These are phyloP conservation scores for Yamadazyma spencermartinsiae DNA, from an alignment of 1,139 yeast species.

Conservation along the genomic window DNA sequence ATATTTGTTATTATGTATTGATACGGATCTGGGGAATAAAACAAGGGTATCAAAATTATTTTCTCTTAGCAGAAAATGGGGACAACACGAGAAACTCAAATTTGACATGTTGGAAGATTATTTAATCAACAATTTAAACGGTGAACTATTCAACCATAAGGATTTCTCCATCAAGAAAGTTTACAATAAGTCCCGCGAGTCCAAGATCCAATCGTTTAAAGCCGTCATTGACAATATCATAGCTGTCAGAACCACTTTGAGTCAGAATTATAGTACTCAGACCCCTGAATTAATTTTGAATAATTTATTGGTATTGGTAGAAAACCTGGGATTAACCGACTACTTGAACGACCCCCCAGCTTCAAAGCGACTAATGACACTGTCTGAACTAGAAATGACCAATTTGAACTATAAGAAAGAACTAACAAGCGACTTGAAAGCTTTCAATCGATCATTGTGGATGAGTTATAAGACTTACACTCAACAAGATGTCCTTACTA, in stretches of 20 bases:
- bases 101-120: conserved; percentile 19
- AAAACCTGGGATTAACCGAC: conserved; percentile 22
- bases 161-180: conserved; percentile 7
- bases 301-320: conserved; percentile 21
- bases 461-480: conserved; percentile 21
- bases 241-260: conserved; percentile 15
- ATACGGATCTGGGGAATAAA: conserved; percentile 24
- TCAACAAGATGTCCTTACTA: conserved; percentile 6
- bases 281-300: conserved; percentile 21
- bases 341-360: conserved; percentile 22
- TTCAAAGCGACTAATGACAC: conserved; percentile 1
- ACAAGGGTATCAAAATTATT: conserved; percentile 29
- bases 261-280: conserved; percentile 9
- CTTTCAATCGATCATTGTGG: conserved; percentile 30
- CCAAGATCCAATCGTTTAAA: conserved; percentile 6
- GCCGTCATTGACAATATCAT: conserved; percentile 15
- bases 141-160: conserved; percentile 1
- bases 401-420: conserved; percentile 13
- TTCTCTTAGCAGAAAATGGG: conserved; percentile 18
- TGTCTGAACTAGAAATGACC: conserved; percentile 6
- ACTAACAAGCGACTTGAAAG: conserved; percentile 20
- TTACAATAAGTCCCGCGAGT: conserved; percentile 8
- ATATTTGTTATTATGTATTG: conserved; percentile 29
- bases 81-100: conserved; percentile 6
- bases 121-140: conserved; percentile 8